Conservation (phyloP, 305 asterid genomes). For the Euphrasia arctica region DNA sequence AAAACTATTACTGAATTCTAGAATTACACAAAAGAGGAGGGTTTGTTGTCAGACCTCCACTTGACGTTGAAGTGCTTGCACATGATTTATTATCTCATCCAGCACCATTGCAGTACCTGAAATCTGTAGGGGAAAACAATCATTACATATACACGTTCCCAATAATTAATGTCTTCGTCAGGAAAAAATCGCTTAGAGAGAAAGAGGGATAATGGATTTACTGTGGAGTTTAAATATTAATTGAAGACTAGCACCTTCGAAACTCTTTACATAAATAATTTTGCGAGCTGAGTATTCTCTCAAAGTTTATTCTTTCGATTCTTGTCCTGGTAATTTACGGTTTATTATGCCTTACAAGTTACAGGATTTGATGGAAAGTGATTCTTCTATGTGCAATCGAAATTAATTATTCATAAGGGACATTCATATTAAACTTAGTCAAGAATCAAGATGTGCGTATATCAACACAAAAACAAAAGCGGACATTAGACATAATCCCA, state of each 20-base stretch:
- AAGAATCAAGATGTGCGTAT: no score
- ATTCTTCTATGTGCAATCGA: no score
- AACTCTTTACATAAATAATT: not conserved
- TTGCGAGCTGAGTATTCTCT: not conserved
- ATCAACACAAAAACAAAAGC: no score
- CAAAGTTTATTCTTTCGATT: not conserved
- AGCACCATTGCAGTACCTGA: slow-evolving; percentile 99
- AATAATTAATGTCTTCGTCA: not conserved
- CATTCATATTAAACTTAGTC: no score
- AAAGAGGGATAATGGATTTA: not conserved
- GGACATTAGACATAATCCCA: no score
- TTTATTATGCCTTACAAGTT: no score
- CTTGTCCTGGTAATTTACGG: no score
- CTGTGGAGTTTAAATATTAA: not conserved
- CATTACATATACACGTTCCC: slow-evolving; percentile 5
- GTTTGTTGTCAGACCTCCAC: slow-evolving; percentile 67
- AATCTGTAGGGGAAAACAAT: slow-evolving; percentile 45
- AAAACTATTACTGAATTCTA: not conserved
- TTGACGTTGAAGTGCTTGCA: slow-evolving; percentile 92
- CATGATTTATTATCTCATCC: slow-evolving; percentile 98
- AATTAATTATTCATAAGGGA: no score
- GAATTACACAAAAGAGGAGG: not conserved
- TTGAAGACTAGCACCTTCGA: not conserved
- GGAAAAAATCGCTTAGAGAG: not conserved
- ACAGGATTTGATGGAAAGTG: no score